A percentile compares a stretch with the other conserved stretches of the same genome.
Conservation (phyloP, 1,284 basidiomycete species). For the Flammula alnicola region DNA sequence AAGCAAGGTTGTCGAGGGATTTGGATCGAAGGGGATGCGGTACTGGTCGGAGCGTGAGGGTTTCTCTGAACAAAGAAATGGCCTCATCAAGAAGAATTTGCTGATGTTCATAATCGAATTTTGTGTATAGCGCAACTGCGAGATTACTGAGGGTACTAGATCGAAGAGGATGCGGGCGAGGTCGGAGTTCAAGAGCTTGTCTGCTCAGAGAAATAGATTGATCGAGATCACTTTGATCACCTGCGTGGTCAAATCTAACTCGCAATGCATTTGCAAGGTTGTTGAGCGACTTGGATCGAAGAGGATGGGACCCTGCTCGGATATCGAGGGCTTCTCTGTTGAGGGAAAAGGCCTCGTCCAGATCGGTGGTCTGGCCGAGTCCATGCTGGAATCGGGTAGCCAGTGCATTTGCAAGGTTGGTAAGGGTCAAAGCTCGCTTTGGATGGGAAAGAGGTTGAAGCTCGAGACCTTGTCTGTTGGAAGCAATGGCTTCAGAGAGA, state of each 20-base stretch:
- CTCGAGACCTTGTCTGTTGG: neutral
- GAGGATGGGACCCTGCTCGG: neutral
- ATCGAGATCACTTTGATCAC: neutral
- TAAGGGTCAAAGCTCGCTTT: neutral
- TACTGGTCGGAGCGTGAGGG: neutral
- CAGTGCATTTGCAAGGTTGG: neutral
- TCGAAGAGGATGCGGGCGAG: neutral
- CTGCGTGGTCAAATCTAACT: neutral
- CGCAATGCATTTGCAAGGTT: conserved; percentile 1
- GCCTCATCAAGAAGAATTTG: neutral
- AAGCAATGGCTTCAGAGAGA: neutral
- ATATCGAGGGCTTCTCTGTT: conserved; percentile 5
- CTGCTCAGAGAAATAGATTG: neutral
- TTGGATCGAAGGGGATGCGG: neutral
- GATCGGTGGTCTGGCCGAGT: neutral
- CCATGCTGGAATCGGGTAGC: neutral
- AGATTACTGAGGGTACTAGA: neutral
- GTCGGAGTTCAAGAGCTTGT: neutral
- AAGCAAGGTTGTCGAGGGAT: conserved; percentile 1
- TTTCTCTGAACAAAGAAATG: conserved; percentile 3
- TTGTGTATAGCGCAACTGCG: neutral
- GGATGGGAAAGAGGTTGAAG: neutral
- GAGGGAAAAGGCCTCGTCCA: conserved; percentile 9
- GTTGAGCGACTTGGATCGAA: neutral
- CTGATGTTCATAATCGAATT: neutral